Conservation (phyloP, 352 stramenopile species). For the Pythium guiyangense region DNA sequence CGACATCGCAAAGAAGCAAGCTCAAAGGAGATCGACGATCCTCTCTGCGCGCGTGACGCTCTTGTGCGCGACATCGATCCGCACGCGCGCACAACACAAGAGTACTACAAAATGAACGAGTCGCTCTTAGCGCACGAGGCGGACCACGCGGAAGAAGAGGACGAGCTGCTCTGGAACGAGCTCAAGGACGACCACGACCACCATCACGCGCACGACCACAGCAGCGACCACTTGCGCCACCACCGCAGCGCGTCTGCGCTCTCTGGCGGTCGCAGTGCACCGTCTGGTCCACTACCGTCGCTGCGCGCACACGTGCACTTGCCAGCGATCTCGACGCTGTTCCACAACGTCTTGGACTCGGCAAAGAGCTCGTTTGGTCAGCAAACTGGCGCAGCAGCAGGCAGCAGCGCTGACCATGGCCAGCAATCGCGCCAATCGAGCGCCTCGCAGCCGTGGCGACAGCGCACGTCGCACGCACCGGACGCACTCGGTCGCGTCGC, state of each 20-base stretch:
- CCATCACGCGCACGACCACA: slow-evolving; percentile 7
- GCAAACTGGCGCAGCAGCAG: neutral
- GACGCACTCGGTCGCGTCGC: slow-evolving; percentile 65
- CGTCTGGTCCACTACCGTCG: slow-evolving; percentile 37
- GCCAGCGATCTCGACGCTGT: slow-evolving; percentile 71
- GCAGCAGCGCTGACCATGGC: slow-evolving; percentile 10
- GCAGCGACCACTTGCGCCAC: neutral
- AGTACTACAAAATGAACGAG: slow-evolving; percentile 43
- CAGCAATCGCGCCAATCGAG: neutral
- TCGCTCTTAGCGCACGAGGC: slow-evolving; percentile 40
- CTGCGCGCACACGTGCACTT: slow-evolving; percentile 68
- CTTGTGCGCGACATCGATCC: too few relatives aligned
- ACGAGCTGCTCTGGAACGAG: slow-evolving; percentile 81
- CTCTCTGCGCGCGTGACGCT: too few relatives aligned
- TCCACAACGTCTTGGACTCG: slow-evolving; percentile 60
- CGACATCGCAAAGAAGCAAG: too few relatives aligned
- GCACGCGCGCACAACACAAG: too few relatives aligned
- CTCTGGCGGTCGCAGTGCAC: neutral
- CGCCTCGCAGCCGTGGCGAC: neutral
- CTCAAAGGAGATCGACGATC: too few relatives aligned
- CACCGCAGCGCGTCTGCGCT: neutral
- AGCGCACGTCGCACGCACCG: slow-evolving; percentile 41
- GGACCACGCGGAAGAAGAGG: slow-evolving; percentile 41
- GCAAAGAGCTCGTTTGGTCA: slow-evolving; percentile 35
- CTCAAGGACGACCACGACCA: slow-evolving; percentile 43